Evolutionary conservation across 192 early-diverging fungal species (phyloP).

Genomic region (Chytriomyces hyalinus): DNA sequence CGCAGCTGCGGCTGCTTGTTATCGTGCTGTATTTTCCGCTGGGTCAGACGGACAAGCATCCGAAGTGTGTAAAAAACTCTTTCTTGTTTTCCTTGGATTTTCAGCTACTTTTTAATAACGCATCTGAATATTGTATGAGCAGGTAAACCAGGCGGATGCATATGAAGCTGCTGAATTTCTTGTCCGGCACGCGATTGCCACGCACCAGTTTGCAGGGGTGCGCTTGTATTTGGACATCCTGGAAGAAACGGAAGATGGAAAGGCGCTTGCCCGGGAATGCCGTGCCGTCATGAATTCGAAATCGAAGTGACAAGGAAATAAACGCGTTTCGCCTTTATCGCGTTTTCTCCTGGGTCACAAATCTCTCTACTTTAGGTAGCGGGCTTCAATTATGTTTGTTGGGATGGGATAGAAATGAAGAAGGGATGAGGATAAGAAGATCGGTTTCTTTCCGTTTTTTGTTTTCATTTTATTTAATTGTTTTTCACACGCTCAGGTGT

Average conservation of each 20-base stretch:
- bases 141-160: background rate
- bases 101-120: background rate
- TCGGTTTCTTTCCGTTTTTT: too few relatives aligned
- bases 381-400: too few relatives aligned
- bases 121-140: too few relatives aligned
- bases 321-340: too few relatives aligned
- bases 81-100: background rate
- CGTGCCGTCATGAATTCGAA: background rate
- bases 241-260: constrained; percentile 1
- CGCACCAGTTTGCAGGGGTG: background rate
- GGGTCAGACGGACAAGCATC: background rate
- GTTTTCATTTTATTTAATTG: too few relatives aligned
- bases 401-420: too few relatives aligned
- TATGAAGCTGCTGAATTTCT: constrained; percentile 20
- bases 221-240: background rate
- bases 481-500: too few relatives aligned
- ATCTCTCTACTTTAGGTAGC: too few relatives aligned
- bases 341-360: too few relatives aligned
- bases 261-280: constrained; percentile 5
- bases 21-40: background rate
- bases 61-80: background rate
- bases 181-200: background rate
- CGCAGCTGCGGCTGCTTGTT: background rate
- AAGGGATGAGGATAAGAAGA: too few relatives aligned
- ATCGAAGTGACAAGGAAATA: too few relatives aligned